Percentiles rank a stretch among this genome's conserved stretches.
Evolutionary conservation across 2,329 filamentous ascomycete genomes (phyloP).

Genomic region (Colletotrichum orbiculare): DNA sequence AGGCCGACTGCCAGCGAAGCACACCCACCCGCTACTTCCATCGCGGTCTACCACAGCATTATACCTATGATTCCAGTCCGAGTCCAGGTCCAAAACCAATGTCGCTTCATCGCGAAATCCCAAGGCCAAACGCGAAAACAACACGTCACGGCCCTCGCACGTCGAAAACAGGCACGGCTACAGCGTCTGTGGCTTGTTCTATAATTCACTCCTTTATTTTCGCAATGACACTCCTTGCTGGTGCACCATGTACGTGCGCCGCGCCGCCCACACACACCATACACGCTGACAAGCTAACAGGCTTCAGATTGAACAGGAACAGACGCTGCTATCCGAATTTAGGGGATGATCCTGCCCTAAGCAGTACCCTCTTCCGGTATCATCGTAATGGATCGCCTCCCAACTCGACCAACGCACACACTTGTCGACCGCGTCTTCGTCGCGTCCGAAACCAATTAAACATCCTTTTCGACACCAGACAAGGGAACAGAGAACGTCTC

Average conservation of each 20-base stretch:
- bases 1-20: not conserved
- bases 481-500: not conserved
- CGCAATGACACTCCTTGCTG: not conserved
- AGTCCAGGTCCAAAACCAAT: not conserved
- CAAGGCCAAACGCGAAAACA: slow-evolving; percentile 27
- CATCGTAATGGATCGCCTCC: slow-evolving; percentile 15
- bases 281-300: not conserved
- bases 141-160: slow-evolving; percentile 32
- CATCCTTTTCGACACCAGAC: not conserved
- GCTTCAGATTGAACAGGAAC: slow-evolving; percentile 22
- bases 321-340: not conserved
- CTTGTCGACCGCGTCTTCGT: slow-evolving; percentile 15
- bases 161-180: not conserved
- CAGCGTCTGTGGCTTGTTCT: slow-evolving; percentile 10
- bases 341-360: slow-evolving; percentile 5
- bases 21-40: not conserved
- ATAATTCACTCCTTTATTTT: not conserved
- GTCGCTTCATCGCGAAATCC: no score
- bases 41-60: not conserved
- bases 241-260: not conserved
- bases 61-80: not conserved
- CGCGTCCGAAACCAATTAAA: not conserved
- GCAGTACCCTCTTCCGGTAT: slow-evolving; percentile 6
- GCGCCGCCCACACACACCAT: not conserved
- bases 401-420: slow-evolving; percentile 1